Evolutionary conservation across 345 rosid species (phyloP).

Genomic region (Lepidium didymum): DNA sequence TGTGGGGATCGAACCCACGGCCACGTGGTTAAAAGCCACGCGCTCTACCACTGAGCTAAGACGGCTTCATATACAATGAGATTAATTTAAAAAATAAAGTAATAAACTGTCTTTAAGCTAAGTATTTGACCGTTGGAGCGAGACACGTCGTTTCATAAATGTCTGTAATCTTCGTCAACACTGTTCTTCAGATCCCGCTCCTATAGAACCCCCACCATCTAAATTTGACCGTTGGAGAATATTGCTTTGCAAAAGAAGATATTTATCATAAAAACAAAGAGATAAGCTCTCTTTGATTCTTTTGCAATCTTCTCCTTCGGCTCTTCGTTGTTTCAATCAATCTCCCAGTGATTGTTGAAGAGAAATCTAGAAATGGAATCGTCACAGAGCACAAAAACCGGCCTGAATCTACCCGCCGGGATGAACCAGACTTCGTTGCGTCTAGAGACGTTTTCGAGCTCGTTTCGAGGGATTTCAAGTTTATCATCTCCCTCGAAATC

Average conservation of each 20-base stretch:
- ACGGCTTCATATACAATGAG: too few species aligned
- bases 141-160: background rate
- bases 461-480: slow-evolving; percentile 59
- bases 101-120: background rate
- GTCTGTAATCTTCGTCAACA: background rate
- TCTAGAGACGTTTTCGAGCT: slow-evolving; percentile 53
- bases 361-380: slow-evolving; percentile 50
- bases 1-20: slow-evolving; percentile 89
- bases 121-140: slow-evolving; percentile 17
- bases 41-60: slow-evolving; percentile 89
- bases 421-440: slow-evolving; percentile 67
- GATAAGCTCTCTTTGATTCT: background rate
- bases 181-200: slow-evolving; percentile 4
- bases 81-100: too few species aligned
- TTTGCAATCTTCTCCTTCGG: slow-evolving; percentile 3
- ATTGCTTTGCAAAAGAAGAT: background rate
- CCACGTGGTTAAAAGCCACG: slow-evolving; percentile 83
- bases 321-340: background rate
- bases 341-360: background rate
- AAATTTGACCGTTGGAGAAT: slow-evolving; percentile 30
- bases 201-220: background rate
- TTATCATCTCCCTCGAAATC: slow-evolving; percentile 78
- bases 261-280: background rate
- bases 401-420: slow-evolving; percentile 82
- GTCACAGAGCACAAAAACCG: slow-evolving; percentile 52